Evolutionary conservation across 2,329 filamentous ascomycete species (phyloP).

Genomic region (Mycosphaerelloides madeirae): DNA sequence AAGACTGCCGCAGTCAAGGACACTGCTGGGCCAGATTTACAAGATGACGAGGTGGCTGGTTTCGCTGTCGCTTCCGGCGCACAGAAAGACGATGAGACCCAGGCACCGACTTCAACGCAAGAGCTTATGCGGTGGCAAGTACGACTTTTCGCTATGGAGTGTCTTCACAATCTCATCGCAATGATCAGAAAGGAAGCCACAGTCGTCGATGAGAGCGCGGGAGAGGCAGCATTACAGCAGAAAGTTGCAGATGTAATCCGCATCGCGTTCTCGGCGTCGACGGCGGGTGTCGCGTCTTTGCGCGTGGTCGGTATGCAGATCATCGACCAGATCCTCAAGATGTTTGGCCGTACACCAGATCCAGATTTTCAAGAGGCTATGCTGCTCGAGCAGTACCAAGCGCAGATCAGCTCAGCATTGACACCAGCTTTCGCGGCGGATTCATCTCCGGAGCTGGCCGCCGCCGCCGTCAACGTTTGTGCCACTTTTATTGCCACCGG

Average conservation of each 20-base stretch:
- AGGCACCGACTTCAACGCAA: slow-evolving; percentile 52
- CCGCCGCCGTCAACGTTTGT: slow-evolving; percentile 94
- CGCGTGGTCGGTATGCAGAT: slow-evolving; percentile 89
- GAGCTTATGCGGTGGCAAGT: slow-evolving; percentile 95
- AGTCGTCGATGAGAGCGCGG: slow-evolving; percentile 70
- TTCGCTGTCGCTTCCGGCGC: slow-evolving; percentile 73
- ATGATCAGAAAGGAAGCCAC: slow-evolving; percentile 75
- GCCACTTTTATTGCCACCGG: slow-evolving; percentile 97
- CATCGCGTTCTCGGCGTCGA: slow-evolving; percentile 96
- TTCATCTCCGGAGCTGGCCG: slow-evolving; percentile 90
- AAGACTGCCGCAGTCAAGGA: slow-evolving; percentile 40
- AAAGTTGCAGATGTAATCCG: slow-evolving; percentile 88
- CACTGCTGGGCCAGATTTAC: slow-evolving; percentile 66
- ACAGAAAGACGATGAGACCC: slow-evolving; percentile 40
- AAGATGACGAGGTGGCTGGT: slow-evolving; percentile 94
- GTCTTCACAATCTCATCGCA: slow-evolving; percentile 74
- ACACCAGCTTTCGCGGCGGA: slow-evolving; percentile 95
- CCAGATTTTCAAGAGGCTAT: slow-evolving; percentile 98
- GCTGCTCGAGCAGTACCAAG: slow-evolving; percentile 94
- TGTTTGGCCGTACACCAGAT: slow-evolving; percentile 93
- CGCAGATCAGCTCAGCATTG: slow-evolving; percentile 92
- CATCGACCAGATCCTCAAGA: slow-evolving; percentile 86
- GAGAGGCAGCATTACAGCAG: slow-evolving; percentile 72
- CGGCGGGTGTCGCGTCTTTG: slow-evolving; percentile 83
- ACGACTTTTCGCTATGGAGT: slow-evolving; percentile 85